These are phyloP conservation scores for Ceraceosorus guamensis DNA, from an alignment of 1,284 basidiomycete genomes.

Conservation along the genomic window DNA sequence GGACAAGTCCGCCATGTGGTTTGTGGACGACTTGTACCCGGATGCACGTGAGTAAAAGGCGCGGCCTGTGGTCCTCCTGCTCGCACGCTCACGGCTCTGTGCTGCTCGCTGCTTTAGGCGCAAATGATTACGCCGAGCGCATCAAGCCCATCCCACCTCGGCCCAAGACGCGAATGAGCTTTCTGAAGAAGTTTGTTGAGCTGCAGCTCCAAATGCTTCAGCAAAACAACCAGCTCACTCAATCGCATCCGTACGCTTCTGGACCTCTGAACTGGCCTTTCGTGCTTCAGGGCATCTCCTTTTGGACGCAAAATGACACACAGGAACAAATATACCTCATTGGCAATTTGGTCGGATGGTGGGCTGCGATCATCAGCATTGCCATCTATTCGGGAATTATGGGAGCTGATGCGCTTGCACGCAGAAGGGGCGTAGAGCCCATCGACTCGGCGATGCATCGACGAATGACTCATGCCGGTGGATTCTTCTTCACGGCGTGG, in stretches of 20 bases:
- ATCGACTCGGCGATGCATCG: slow-evolving; percentile 85
- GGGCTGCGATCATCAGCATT: slow-evolving; percentile 76
- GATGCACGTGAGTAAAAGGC: slow-evolving; percentile 59
- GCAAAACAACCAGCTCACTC: slow-evolving; percentile 92
- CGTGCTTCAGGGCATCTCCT: slow-evolving; percentile 80
- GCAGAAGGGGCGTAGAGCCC: slow-evolving; percentile 78
- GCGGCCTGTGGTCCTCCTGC: too few species aligned
- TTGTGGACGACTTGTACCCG: slow-evolving; percentile 70
- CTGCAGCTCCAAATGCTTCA: slow-evolving; percentile 94
- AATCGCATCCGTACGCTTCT: slow-evolving; percentile 89
- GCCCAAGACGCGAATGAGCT: slow-evolving; percentile 69
- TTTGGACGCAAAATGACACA: slow-evolving; percentile 83
- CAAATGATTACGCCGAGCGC: slow-evolving; percentile 29
- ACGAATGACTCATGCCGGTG: slow-evolving; percentile 76
- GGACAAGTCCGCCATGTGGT: slow-evolving; percentile 81
- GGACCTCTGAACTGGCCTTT: slow-evolving; percentile 81
- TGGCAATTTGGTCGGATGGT: slow-evolving; percentile 91
- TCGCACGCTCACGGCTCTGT: not conserved
- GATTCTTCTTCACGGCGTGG: slow-evolving; percentile 93
- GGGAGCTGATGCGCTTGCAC: slow-evolving; percentile 77
- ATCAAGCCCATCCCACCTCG: slow-evolving; percentile 53
- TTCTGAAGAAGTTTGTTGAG: slow-evolving; percentile 83
- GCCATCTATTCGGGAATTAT: slow-evolving; percentile 83
- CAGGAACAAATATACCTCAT: slow-evolving; percentile 93
- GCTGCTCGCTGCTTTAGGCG: not conserved